Evolutionary conservation across 2,329 filamentous ascomycete genomes (phyloP), one percentile per base, ranked within the genome.

Genomic region (Microdochium trichocladiopsis): DNA sequence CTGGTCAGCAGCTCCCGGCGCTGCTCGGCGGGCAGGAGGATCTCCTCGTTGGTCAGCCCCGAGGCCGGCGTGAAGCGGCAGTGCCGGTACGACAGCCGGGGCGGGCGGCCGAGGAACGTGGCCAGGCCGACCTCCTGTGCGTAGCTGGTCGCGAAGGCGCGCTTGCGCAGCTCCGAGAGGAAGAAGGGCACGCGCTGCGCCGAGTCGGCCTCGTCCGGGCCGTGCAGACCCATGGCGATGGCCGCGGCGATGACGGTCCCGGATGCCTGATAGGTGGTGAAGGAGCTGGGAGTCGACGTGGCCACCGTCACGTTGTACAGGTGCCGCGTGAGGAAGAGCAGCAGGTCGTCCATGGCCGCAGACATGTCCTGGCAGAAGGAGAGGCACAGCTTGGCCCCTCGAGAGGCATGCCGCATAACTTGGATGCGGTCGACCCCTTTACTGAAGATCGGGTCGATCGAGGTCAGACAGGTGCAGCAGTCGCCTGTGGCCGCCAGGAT

Each of bases 401-500:
- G 41, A 8, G 41, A 45, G 5, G 18, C 14, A 16, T 18, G 16
- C 14, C 6, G 6, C 41, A 45, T 45, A 4, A 22, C 14, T 16
- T 37, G 12, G 33, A 37, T 11, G 18, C 33, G 33, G 33, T 11
- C 5, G 14, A 37, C 12, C 14, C 18, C 12, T 5, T 11, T 60
- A 24, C 57, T 58, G 21, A 66, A 61, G 18, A 63, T 51, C 10
- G 53, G 52, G 50, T 66, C 60, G 2, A 61, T 61, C 2, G 62
- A 56, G 8, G 64, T 60, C 10, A 63, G 53, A 4, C 60, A 61
- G 22, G 51, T 59, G 5, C 61, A 60, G 50, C 60, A 64, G 24
- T 61, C 55, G 9, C 66, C 66, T 10, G 62, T 58, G 22, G 61
- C 52, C 2, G 58, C 57, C 21, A 65, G 65, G 47, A 69, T 63